These are phyloP conservation scores for Paradendryphiella salina DNA, from an alignment of 2,329 filamentous ascomycete genomes.

Conservation along the genomic window DNA sequence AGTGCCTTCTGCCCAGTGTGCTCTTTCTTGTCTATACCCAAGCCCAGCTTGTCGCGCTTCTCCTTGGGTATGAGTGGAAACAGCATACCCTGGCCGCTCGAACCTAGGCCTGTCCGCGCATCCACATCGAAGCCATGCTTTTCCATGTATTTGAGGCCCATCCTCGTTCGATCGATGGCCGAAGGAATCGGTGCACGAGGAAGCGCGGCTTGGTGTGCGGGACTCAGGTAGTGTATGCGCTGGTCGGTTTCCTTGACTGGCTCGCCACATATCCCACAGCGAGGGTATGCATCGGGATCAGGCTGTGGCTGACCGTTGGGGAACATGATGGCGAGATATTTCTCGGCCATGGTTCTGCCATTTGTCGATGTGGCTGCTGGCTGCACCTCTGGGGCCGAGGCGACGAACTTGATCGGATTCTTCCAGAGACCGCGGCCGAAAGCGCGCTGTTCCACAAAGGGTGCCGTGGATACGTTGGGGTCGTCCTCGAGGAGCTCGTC, in stretches of 20 bases:
- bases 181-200: slow-evolving; percentile 73
- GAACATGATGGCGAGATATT: slow-evolving; percentile 71
- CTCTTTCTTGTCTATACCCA: slow-evolving; percentile 60
- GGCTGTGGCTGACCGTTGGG: slow-evolving; percentile 44
- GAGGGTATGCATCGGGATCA: slow-evolving; percentile 26
- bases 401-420: slow-evolving; percentile 64
- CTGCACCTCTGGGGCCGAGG: slow-evolving; percentile 46
- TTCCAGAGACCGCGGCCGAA: slow-evolving; percentile 64
- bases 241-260: slow-evolving; percentile 34
- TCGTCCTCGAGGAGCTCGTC: slow-evolving; percentile 31
- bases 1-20: slow-evolving; percentile 46
- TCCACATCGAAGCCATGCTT: slow-evolving; percentile 77
- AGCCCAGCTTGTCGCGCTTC: slow-evolving; percentile 75
- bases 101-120: slow-evolving; percentile 70
- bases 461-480: slow-evolving; percentile 62
- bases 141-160: slow-evolving; percentile 68
- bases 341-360: slow-evolving; percentile 60
- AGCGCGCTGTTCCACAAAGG: slow-evolving; percentile 61
- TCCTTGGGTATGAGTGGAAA: slow-evolving; percentile 72
- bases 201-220: slow-evolving; percentile 72
- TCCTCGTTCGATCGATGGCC: slow-evolving; percentile 68
- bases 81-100: slow-evolving; percentile 67
- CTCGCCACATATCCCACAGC: slow-evolving; percentile 45
- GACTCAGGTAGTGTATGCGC: slow-evolving; percentile 58
- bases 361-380: slow-evolving; percentile 39